Base-by-base conservation (phyloP, 139 green algal species). In the Ulvella scutata region DNA sequence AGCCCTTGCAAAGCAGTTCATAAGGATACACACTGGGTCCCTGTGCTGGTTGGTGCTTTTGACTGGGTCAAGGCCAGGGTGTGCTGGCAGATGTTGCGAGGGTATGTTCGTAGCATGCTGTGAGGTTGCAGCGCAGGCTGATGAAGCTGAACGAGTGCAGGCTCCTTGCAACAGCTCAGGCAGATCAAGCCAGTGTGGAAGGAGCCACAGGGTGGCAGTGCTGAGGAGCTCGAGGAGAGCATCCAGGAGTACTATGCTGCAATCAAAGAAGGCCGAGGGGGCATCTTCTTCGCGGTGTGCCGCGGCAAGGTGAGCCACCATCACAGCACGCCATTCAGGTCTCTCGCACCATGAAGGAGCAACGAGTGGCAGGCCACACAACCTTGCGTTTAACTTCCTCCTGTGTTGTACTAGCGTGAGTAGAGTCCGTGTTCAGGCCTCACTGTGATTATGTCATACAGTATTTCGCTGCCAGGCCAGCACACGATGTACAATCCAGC, bases 211-310 rank as follows among this genome's bases (percentile, higher is more conserved):
- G 79, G 85, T 9, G 87, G 84, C 3, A n/a, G n/a, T n/a, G 87
- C 85, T 26, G 86, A 87, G 17, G 81, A 59, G 4, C 91, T 97
- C 76, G 86, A 95, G 9, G 61, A 80, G 20, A 77, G 78, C 1
- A 90, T 98, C 75, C 38, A 51, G 13, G 28, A 81, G 0, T 97
- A 93, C 82, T 94, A 94, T 43, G 62, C n/a, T 0, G 83, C 82
- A 3, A 82, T 97, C 4, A 23, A 74, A 10, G 59, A 36, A 6
- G 85, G 86, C 37, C 43, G 72, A 4, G 93, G 94, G 0, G 93
- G 74, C 6, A 43, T 97, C 4, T 88, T 98, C 78, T 77, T 98
- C 34, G 94, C 91, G 10, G 89, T 98, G 13, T 98, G 90, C 82
- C 78, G 93, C 3, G 94, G 94, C 59, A 98, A 98, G 87, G 92